Base-by-base conservation (phyloP, 306 rosid genomes). In the Fragaria ananassa region DNA sequence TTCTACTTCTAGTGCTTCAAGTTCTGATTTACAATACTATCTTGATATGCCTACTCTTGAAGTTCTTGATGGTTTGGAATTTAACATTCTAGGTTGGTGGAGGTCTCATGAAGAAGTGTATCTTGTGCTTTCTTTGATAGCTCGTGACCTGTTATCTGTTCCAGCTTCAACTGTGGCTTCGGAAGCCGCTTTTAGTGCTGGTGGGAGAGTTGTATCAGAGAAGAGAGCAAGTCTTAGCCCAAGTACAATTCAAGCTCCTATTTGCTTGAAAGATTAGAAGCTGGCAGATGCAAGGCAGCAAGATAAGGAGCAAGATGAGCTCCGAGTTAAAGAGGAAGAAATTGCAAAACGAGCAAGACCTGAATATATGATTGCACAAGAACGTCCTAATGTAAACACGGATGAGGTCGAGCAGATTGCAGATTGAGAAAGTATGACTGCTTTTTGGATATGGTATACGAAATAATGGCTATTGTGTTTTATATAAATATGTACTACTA, bases 61-160 rank as follows among this genome's bases (percentile, higher is more conserved):
- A 53, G 23, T 53, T 53, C 7, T 2, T 53, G 23, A 53, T 19
- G 10, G 23, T 53, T 3, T 53, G 51, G 76, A 58, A 25, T 78
- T 78, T 19, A 70, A 78, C 64, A 31, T 78, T 4, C 23, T 78
- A 46, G 81, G 71, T 21, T 78, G 76, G 81, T 78, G 81, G 76
- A 78, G 68, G 54, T 53, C 60, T 46, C 71, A 78, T 62, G 56
- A 78, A 56, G 65, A 44, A 37, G 72, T 58, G 50, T 78, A 58
- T 61, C 76, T 44, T 17, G 70, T 74, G 23, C 71, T 78, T 19
- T 78, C 81, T 34, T 19, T 50, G n/a, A 78, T 71, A 76, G 76
- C 81, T 71, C 63, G 76, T 2, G 72, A 78, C 58, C 37, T 78
- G 21, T 35, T 78, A 13, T 70, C 76, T 4, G 25, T 78, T 18